Evolutionary conservation across 306 rosid species (phyloP).

Genomic region (Astragalus membranaceus): DNA sequence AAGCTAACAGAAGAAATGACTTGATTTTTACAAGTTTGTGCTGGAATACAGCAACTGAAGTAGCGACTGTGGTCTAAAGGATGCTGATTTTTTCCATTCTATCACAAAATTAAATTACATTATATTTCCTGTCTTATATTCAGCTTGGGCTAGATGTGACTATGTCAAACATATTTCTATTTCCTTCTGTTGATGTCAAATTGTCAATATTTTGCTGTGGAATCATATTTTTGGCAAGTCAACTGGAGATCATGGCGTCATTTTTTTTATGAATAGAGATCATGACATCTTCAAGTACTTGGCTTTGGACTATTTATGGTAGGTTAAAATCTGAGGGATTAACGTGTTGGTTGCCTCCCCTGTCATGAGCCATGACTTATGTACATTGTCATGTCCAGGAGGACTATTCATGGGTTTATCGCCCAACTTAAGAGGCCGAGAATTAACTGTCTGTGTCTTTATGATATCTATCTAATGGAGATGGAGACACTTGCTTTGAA

Average conservation of each 20-base stretch:
- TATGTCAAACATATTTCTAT: not conserved
- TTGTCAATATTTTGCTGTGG: not conserved
- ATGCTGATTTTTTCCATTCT: not conserved
- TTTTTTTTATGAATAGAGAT: too few relatives aligned
- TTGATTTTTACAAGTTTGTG: not conserved
- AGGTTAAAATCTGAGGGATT: not conserved
- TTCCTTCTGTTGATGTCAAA: not conserved
- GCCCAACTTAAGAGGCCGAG: not conserved
- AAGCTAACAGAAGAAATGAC: not conserved
- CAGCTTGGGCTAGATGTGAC: not conserved
- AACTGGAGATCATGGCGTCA: not conserved
- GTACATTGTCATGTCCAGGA: not conserved
- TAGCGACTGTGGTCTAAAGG: not conserved
- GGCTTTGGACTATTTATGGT: not conserved
- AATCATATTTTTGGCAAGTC: not conserved
- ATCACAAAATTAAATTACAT: not conserved
- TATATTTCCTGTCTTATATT: not conserved
- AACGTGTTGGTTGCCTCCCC: slow-evolving; percentile 9
- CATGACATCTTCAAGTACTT: not conserved
- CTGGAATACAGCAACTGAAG: not conserved
- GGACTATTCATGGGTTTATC: not conserved
- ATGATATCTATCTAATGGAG: not conserved
- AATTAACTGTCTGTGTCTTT: not conserved
- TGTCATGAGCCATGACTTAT: not conserved
- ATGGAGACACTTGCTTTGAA: not conserved